Evolutionary conservation across 306 rosid genomes (phyloP), one percentile per base, ranked within the genome.

Genomic region (Dryas drummondii): DNA sequence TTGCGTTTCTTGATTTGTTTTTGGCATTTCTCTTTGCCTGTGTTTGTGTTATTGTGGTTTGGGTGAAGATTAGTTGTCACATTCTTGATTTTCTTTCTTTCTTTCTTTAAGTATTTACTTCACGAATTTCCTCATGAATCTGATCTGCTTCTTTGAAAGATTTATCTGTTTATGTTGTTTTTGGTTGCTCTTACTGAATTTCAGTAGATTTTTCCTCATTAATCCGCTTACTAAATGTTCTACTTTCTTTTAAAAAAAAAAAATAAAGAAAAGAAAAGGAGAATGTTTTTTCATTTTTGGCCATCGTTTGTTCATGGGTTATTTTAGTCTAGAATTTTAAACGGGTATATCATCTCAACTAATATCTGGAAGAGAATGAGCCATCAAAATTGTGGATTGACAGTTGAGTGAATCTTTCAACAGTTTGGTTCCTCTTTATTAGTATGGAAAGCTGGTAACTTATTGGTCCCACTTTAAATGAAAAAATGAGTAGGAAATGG

Each of bases 61-160:
- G 71, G 62, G 27, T 62, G 17, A 26, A 62, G 78, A 27, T 61
- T 67, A 66, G 70, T 3, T 14, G 22, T 27, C 42, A 26, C 70
- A 78, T 73, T 73, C 70, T 19, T 32, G 16, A 40, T 27, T 76
- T 61, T 64, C 45, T 11, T 49, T 49, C 47, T 76, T 61, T 64
- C 45, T 11, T 49, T 49, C 47, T 77, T 10, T 27, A 1, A 17
- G 9, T 72, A 7, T 66, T 7, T 22, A 19, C 54, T 52, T 54
- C 41, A 3, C 49, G 68, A 16, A 57, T 55, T 74, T 73, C 37
- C 9, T 46, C 4, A 22, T 46, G 68, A 80, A 81, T 81, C 83
- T 81, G 76, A 22, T 78, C 57, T 74, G 44, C 47, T 84, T 56
- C 69, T 13, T 41, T 27, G 5, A 40, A 37, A 42, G 61, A 44